These are phyloP conservation scores for Dactylonectria macrodidyma DNA, from an alignment of 2,329 filamentous ascomycete species.

Conservation along the genomic window DNA sequence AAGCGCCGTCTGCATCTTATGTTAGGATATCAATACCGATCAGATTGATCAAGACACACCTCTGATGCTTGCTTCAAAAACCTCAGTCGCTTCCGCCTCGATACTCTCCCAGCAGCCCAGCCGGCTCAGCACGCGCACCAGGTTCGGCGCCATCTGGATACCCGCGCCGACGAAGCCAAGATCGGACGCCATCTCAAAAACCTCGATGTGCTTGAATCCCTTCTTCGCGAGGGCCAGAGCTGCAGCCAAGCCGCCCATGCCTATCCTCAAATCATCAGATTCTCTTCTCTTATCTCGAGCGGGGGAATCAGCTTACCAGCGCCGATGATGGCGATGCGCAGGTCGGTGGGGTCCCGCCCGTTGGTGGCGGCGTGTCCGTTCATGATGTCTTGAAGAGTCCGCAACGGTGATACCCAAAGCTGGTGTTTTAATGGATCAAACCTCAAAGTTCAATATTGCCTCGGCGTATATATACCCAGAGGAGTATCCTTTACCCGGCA, in stretches of 20 bases:
- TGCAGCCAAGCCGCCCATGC: conserved; percentile 83
- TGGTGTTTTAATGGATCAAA: neutral
- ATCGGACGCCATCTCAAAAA: conserved; percentile 81
- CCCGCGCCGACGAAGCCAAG: conserved; percentile 88
- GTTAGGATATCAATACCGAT: too few relatives aligned
- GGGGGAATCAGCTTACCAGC: conserved; percentile 56
- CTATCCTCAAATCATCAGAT: conserved; percentile 54
- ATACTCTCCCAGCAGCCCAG: conserved; percentile 83
- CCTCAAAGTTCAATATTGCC: neutral
- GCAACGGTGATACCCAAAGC: neutral
- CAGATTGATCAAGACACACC: conserved; percentile 53
- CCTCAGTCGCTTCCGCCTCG: conserved; percentile 78
- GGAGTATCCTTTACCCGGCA: conserved; percentile 6
- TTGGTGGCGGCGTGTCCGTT: neutral
- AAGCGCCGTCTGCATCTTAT: conserved; percentile 70
- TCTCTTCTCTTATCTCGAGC: neutral
- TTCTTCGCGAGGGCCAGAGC: conserved; percentile 82
- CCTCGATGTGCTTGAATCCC: conserved; percentile 80
- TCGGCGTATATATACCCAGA: conserved; percentile 1
- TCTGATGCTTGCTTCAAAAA: conserved; percentile 81
- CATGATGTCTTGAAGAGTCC: neutral
- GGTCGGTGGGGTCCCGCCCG: conserved; percentile 1
- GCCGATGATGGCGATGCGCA: conserved; percentile 63
- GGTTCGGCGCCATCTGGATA: conserved; percentile 87
- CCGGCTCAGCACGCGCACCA: conserved; percentile 81